phyloP scores from a whole-genome alignment of 2,329 filamentous ascomycete species.

The Rhynchosporium graminicola region DNA sequence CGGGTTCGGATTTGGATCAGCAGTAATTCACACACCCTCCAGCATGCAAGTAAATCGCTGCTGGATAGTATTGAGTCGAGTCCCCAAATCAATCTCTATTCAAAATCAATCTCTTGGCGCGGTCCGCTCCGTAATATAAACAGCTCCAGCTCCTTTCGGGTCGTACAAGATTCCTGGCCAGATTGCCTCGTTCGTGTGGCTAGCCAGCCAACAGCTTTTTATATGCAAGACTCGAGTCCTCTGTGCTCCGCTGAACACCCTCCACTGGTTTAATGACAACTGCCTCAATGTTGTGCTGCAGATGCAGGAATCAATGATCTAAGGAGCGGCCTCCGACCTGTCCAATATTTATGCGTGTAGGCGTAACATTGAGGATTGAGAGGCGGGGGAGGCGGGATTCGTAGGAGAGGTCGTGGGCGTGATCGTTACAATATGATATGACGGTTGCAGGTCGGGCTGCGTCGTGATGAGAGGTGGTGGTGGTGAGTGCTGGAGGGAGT shows the following conservation, averaged over 20 bases:
- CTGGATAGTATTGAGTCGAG: not conserved
- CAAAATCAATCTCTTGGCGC: not conserved
- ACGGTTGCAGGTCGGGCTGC: slow-evolving; percentile 5
- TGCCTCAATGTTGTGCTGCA: slow-evolving; percentile 8
- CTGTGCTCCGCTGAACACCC: not conserved
- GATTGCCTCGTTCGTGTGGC: not conserved
- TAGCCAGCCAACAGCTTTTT: slow-evolving; percentile 3
- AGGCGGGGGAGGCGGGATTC: slow-evolving; percentile 4
- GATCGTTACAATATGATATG: slow-evolving; percentile 5
- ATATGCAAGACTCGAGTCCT: not conserved
- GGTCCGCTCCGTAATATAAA: not conserved
- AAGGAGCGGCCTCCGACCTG: slow-evolving; percentile 8
- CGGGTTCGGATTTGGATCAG: slow-evolving; percentile 6
- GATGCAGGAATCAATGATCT: slow-evolving; percentile 10
- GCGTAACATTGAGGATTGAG: slow-evolving; percentile 12
- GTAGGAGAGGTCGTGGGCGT: slow-evolving; percentile 21
- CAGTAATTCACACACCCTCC: slow-evolving; percentile 15
- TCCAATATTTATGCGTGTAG: slow-evolving; percentile 10
- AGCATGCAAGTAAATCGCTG: not conserved
- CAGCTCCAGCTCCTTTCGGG: not conserved
- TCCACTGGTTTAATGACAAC: slow-evolving; percentile 6
- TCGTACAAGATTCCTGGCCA: slow-evolving; percentile 8
- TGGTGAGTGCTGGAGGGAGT: not conserved
- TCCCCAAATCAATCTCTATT: not conserved
- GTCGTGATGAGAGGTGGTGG: slow-evolving; percentile 2